Base-by-base conservation (phyloP, 2,329 filamentous ascomycete genomes). In the Pseudonectria foliicola region DNA sequence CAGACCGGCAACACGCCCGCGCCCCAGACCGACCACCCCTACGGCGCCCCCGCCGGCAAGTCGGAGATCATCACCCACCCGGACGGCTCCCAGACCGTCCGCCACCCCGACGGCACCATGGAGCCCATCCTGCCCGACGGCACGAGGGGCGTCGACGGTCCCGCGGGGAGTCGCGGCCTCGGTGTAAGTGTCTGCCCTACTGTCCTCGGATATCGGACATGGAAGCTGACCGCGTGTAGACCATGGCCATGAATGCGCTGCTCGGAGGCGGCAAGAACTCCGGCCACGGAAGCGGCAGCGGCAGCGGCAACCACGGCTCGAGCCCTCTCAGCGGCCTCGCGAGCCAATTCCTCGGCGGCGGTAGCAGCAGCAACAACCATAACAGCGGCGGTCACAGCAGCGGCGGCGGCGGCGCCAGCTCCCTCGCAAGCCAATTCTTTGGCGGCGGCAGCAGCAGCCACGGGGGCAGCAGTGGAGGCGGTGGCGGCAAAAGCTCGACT, bases 41-140 rank as follows among this genome's bases (percentile, higher is more conserved):
- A 80, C 58, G 75, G 76, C 39, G 62, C 67, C 10, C 74, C 75
- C 37, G 65, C 71, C 29, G 36, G 31, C 33, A 62, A 61, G 28
- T 61, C 64, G 34, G 65, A 77, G 55, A 62, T 78, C 45, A 78
- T 79, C 55, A 77, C 72, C 27, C 75, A 80, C 49, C 68, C 72
- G 8, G 76, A 81, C 57, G 77, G 77, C 31, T 71, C 66, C 38
- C 75, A 80, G 62, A 79, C 74, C 27, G 66, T 77, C 34, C 71
- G 71, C 46, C 68, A 78, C 50, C 61, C 74, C 11, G 76, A 81
- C 52, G 77, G 76, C 26, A 70, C 70, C 25, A 64, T 78, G 63
- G 76, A 80, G 55, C 75, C 76, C 14, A 67, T 73, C 40, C 59
- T 73, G 60, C 71, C 67, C 7, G 70, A 71, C 27, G 68, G 65